A percentile compares a stretch with the other conserved stretches of the same genome.
These are phyloP conservation scores for Circinella minor DNA, from an alignment of 371 early-diverging fungal species.

Conservation along the genomic window DNA sequence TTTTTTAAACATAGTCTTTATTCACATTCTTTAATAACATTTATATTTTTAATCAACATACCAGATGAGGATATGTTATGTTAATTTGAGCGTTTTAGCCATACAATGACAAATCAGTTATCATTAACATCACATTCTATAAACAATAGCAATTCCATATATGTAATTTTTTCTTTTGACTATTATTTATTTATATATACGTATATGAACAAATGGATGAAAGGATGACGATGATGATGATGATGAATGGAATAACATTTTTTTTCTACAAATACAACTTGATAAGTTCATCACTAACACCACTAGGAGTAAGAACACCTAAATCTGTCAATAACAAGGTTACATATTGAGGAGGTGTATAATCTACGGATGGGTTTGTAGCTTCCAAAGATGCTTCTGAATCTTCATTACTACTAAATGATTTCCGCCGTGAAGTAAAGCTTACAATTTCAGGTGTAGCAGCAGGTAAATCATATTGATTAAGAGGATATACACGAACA, in stretches of 20 bases:
- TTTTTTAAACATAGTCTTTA: no score
- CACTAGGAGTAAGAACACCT: slow-evolving; percentile 93
- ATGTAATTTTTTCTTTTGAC: no score
- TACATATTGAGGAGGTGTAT: slow-evolving; percentile 94
- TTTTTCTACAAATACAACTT: slow-evolving; percentile 73
- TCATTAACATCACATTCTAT: no score
- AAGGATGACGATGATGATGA: no score
- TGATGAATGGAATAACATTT: not conserved
- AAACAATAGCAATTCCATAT: no score
- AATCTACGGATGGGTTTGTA: slow-evolving; percentile 88
- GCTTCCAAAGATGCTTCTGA: slow-evolving; percentile 49
- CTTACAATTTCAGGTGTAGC: slow-evolving; percentile 69
- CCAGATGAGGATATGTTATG: no score
- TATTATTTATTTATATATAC: no score
- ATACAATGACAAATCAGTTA: no score
- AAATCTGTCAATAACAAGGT: slow-evolving; percentile 91
- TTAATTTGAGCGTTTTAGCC: no score
- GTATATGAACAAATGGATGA: no score
- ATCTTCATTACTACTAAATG: slow-evolving; percentile 31
- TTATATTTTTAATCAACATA: no score
- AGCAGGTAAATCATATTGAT: slow-evolving; percentile 84
- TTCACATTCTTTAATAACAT: no score
- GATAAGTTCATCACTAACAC: slow-evolving; percentile 90
- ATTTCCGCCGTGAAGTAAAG: slow-evolving; percentile 53
- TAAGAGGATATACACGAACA: slow-evolving; percentile 88